These are phyloP conservation scores for Eutrema heterophyllum DNA, from an alignment of 345 rosid species.

Conservation along the genomic window DNA sequence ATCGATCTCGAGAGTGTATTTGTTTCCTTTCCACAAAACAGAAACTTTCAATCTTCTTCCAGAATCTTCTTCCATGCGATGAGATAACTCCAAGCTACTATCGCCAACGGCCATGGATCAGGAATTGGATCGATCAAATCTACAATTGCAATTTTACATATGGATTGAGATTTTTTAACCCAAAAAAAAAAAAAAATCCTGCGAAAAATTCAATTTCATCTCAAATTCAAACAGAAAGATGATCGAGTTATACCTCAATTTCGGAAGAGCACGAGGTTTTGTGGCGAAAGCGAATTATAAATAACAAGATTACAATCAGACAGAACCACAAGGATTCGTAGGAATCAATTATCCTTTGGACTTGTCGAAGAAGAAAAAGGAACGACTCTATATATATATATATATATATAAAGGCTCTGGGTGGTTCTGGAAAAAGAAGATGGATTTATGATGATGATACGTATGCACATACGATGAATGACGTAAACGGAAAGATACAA, in stretches of 20 bases:
- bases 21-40: conserved; percentile 72
- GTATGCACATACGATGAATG: conserved; percentile 5
- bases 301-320: not conserved
- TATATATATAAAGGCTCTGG: not conserved
- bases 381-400: not conserved
- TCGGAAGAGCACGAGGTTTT: not conserved
- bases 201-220: not conserved
- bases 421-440: not conserved
- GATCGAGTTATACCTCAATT: not conserved
- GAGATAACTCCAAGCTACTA: conserved; percentile 16
- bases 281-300: not conserved
- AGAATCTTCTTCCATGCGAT: conserved; percentile 39
- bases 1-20: conserved; percentile 50
- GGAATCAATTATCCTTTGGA: not conserved
- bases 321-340: not conserved
- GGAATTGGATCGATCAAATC: not conserved
- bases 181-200: not conserved
- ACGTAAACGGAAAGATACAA: not conserved
- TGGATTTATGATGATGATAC: not conserved
- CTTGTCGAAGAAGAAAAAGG: not conserved
- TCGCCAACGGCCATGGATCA: conserved; percentile 12
- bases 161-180: not conserved
- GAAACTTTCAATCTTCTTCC: conserved; percentile 37
- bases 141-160: not conserved
- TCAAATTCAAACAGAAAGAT: not conserved